phyloP scores from a whole-genome alignment of 1,284 basidiomycete genomes.

The Cutaneotrichosporon daszewskae region DNA sequence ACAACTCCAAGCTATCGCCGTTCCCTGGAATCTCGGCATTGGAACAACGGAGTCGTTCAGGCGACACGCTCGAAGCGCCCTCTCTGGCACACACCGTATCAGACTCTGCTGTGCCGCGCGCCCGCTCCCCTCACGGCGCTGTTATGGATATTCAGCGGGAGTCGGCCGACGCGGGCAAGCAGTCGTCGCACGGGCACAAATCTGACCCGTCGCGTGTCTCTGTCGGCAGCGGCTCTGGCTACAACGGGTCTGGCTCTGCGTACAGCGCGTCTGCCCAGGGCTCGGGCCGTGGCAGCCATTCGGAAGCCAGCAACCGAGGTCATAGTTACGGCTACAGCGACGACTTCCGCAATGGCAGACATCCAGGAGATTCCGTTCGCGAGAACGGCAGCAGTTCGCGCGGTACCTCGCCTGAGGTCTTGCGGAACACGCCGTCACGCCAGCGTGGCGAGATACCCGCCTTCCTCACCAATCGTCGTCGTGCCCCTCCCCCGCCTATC shows the following conservation, averaged over 20 bases:
- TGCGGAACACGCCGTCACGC: background rate
- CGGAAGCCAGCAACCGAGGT: background rate
- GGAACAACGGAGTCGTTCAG: constrained; percentile 47
- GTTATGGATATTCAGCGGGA: too few relatives aligned
- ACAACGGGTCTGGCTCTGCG: too few relatives aligned
- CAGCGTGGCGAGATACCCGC: constrained; percentile 10
- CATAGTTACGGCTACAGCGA: constrained; percentile 1
- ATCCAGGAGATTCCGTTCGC: background rate
- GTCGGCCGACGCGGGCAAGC: too few relatives aligned
- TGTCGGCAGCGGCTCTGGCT: too few relatives aligned
- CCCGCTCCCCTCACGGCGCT: too few relatives aligned
- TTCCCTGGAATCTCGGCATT: constrained; percentile 77
- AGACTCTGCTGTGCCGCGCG: too few relatives aligned
- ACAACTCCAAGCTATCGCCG: constrained; percentile 73
- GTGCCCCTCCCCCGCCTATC: constrained; percentile 14
- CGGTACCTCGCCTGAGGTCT: background rate
- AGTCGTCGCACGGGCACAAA: too few relatives aligned
- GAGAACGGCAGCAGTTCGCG: background rate
- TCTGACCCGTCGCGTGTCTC: too few relatives aligned
- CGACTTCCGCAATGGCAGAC: constrained; percentile 3
- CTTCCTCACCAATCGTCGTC: constrained; percentile 15
- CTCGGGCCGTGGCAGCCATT: too few relatives aligned
- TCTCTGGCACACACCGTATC: too few relatives aligned
- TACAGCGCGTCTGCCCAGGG: too few relatives aligned
- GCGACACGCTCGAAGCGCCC: too few relatives aligned